Base-by-base conservation (phyloP, 352 stramenopile genomes). In the Phytopythium boreale region DNA sequence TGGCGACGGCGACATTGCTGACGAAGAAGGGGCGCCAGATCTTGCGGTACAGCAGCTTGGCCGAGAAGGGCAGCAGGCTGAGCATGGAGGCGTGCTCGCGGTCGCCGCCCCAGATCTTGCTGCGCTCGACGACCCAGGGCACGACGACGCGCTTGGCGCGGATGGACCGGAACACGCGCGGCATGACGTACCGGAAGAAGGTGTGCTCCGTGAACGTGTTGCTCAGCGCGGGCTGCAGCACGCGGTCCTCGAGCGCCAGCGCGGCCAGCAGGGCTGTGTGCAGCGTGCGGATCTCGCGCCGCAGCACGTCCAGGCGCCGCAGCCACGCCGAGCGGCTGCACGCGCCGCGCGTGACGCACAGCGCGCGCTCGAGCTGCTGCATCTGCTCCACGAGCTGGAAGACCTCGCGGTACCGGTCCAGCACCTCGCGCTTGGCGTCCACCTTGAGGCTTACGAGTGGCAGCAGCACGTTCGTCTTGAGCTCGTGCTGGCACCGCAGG, bases 1-100 rank as follows among this genome's bases (percentile, higher is more conserved):
- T 92, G 3, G 82, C 79, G 34, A 87, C 75, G 1, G 82, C 83
- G 31, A 94, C 79, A 59, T 94, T 90, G 66, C 59, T 83, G 70
- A 88, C 85, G 62, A 92, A 94, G 69, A 90, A 94, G 10, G 83
- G 86, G 22, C 79, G 80, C 84, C 86, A 95, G 59, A 95, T 74
- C 70, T 91, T 90, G 63, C 84, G 83, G 64, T 95, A 93, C 59
- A 95, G 72, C 68, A 95, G 90, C 62, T 76, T 78, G 14, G 84
- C 82, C 7, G 84, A 89, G 61, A 92, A 88, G 10, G 86, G 82
- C 62, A 95, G 66, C 79, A 91, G 84, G 11, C 74, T 63, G 47
- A 90, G 70, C 62, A 92, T 82, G 46, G 69, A 82, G 36, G 82
- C 70, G 66, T 95, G 80, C 61, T 95, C 86, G 3, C 52, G 69